These are phyloP conservation scores for Gillenia trifoliata DNA, from an alignment of 306 rosid species.

Conservation along the genomic window DNA sequence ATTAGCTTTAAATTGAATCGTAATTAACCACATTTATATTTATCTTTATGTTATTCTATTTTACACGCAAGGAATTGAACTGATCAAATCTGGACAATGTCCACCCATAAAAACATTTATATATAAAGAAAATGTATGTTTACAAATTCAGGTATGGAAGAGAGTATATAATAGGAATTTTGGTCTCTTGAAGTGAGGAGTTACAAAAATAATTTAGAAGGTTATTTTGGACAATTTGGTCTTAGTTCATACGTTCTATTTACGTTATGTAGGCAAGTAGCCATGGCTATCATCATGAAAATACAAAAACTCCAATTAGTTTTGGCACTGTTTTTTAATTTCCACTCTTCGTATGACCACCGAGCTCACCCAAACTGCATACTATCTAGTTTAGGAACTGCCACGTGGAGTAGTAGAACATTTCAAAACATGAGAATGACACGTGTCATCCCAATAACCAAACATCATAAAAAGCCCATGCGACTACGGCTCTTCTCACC, in stretches of 20 bases:
- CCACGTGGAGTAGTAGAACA: not conserved
- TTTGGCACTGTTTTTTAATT: not conserved
- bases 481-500: not conserved
- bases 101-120: too few relatives aligned
- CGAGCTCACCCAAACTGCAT: constrained; percentile 1
- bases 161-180: not conserved
- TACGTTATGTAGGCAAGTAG: too few relatives aligned
- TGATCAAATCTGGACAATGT: too few relatives aligned
- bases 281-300: not conserved
- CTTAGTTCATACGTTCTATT: too few relatives aligned
- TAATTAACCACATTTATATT: too few relatives aligned
- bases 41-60: too few relatives aligned
- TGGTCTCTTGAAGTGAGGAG: not conserved
- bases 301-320: not conserved
- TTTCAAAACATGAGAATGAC: not conserved
- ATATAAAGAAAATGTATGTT: too few relatives aligned
- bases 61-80: too few relatives aligned
- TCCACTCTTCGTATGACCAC: not conserved
- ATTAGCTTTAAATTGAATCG: too few relatives aligned
- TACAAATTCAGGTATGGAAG: too few relatives aligned
- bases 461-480: not conserved
- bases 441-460: not conserved
- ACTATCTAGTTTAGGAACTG: not conserved
- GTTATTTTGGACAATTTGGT: not conserved
- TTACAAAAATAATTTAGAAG: not conserved